Evolutionary conservation across 305 asterid genomes (phyloP), one percentile per base, ranked within the genome.

Genomic region (Fraxinus paxiana): DNA sequence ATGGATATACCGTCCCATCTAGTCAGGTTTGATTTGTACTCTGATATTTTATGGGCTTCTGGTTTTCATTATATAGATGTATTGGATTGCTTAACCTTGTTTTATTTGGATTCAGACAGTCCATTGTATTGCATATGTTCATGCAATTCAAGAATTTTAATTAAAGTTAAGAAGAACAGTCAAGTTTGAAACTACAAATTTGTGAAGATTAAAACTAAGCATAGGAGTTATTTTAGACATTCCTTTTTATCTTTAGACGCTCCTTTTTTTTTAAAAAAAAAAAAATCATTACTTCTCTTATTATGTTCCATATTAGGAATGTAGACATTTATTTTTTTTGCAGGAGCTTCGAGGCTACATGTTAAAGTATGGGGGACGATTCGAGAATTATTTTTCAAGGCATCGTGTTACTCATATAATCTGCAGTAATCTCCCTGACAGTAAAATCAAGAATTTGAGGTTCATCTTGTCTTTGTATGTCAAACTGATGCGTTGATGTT

Each of bases 371-470:
- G 99, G 99, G 83, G 99, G 99, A 26, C 90, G 88, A 38, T 90
- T 92, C 78, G 94, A 96, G 87, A 94, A 94, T 87, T 96, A 96
- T 81, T 96, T 96, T 85, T 94, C 99, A 37, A 88, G 97, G 86
- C 91, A 86, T 75, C 86, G 86, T 54, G 99, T 96, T 17, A 96
- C 97, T 73, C 99, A 96, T 84, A 94, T 96, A 79, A 91, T 96
- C 77, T 96, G 99, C 90, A 91, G 98, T 80, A 94, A 94, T 87
- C 98, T 96, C 61, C 99, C 99, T 56, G 94, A 91, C 85, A 96
- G 97, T 79, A 96, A 96, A 94, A 87, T 94, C 83, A 94, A 94
- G 91, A 96, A 94, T 88, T 89, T 96, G 90, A 92, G 99, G 99
- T 94, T 81, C 80, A 61, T n/a, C 43, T 13, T 76, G 65, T 34